Conservation (phyloP, 2,329 filamentous ascomycete genomes). For the Pseudocercospora eumusae region DNA sequence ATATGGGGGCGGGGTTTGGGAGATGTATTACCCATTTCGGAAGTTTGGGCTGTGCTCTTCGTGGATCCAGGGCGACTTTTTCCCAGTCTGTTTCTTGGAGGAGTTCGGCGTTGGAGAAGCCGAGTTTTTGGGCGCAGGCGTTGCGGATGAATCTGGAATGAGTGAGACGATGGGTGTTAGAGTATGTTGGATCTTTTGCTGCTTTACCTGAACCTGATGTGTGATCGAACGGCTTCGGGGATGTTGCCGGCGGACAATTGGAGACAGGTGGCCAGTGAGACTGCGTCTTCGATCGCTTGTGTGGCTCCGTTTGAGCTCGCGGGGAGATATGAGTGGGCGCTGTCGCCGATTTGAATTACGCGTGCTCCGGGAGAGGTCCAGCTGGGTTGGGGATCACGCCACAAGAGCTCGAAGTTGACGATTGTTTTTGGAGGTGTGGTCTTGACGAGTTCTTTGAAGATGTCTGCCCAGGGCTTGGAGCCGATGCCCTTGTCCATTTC, state of each 20-base stretch:
- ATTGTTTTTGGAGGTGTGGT: slow-evolving; percentile 50
- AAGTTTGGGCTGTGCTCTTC: slow-evolving; percentile 47
- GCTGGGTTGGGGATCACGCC: slow-evolving; percentile 48
- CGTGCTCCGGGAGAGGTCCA: slow-evolving; percentile 48
- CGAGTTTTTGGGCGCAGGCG: slow-evolving; percentile 52
- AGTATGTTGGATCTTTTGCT: slow-evolving; percentile 13
- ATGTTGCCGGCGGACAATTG: slow-evolving; percentile 42
- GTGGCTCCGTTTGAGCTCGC: slow-evolving; percentile 50
- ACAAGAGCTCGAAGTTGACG: slow-evolving; percentile 53
- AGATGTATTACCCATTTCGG: slow-evolving; percentile 46
- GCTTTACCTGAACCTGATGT: slow-evolving; percentile 41
- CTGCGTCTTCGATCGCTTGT: slow-evolving; percentile 52
- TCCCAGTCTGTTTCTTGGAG: slow-evolving; percentile 53
- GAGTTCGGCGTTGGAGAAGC: slow-evolving; percentile 51
- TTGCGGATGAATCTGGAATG: slow-evolving; percentile 48
- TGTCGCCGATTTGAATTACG: slow-evolving; percentile 50
- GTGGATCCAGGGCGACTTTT: slow-evolving; percentile 50
- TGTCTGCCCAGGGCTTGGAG: slow-evolving; percentile 48
- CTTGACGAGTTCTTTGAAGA: slow-evolving; percentile 50
- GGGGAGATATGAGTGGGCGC: slow-evolving; percentile 49
- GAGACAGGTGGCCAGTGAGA: slow-evolving; percentile 50
- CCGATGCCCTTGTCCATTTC: slow-evolving; percentile 50
- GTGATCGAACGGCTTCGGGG: slow-evolving; percentile 36
- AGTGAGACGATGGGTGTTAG: slow-evolving; percentile 1
- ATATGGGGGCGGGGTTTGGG: neutral